Base-by-base conservation (phyloP, 805 yeast genomes). In the Candida piceae region DNA sequence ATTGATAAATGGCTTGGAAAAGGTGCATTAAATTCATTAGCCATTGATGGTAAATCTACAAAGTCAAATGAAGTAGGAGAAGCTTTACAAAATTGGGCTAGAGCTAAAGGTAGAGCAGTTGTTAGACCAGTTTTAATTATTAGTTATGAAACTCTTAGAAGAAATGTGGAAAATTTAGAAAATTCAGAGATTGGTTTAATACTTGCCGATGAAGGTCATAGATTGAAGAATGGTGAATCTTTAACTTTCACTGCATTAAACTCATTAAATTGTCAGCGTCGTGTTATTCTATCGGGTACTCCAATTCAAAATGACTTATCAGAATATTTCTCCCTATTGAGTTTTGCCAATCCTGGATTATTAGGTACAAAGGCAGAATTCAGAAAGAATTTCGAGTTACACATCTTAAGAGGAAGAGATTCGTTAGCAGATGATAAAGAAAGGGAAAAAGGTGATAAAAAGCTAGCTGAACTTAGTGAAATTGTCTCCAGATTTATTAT, bases 261-360 rank as follows among this genome's bases (percentile, higher is more conserved):
- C 51, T 74, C 87, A n/a, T 70, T 93, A 38, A 77, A 82, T 35
- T 90, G 95, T 55, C 78, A 81, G 34, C 70, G 98, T 52, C 71
- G 98, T 40, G 97, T 90, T 7, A 90, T 90, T 46, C 64, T 90
- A 16, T 86, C 96, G 1, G 98, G 98, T 26, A 90, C 98, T 0
- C 98, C 98, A 1, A 89, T 90, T 45, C 98, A 90, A 59, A 90
- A 90, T 52, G 97, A 90, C 64, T 67, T 90, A 24, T 81, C 95
- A 0, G 98, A 90, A 61, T 90, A 90, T 62, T 93, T 88, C 55
- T 85, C 97, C 1, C 63, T 90, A 34, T 66, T 93, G 42, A 85
- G 80, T 51, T 90, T 90, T 65, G 95, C 97, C 7, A 93, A 90
- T 55, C 98, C 98, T 0, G 96, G 96, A 0, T 72, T 86, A 26